phyloP scores from a whole-genome alignment of 192 early-diverging fungal genomes.

The Rhizoclosmatium sp. region DNA sequence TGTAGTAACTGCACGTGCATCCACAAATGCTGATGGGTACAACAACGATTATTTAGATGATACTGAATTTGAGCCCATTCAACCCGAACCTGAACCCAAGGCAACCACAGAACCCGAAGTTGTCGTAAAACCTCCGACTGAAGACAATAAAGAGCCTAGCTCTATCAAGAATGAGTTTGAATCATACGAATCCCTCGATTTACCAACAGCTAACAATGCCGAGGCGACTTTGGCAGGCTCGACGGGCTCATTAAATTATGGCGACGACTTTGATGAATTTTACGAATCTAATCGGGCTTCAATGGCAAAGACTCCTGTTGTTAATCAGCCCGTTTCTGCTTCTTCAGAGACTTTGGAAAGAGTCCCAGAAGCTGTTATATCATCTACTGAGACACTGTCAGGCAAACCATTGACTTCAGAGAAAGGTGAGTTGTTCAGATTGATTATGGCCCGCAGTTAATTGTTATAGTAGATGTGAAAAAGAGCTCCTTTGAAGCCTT shows the following conservation, averaged over 20 bases:
- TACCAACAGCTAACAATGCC: background rate
- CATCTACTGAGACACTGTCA: background rate
- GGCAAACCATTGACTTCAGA: background rate
- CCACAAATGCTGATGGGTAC: background rate
- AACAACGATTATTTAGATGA: background rate
- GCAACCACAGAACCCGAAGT: too few species aligned
- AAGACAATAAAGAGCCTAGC: background rate
- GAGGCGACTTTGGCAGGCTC: background rate
- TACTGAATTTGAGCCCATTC: background rate
- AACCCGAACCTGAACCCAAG: too few species aligned
- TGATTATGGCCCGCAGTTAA: too few species aligned
- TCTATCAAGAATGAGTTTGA: background rate
- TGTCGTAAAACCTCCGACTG: too few species aligned
- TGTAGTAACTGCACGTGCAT: background rate
- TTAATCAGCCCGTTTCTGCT: background rate
- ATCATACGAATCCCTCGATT: background rate
- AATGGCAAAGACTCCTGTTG: background rate
- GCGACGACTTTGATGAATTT: constrained; percentile 24
- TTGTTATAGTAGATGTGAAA: background rate
- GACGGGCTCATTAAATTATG: constrained; percentile 3
- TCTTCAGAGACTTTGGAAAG: background rate
- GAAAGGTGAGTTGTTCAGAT: background rate
- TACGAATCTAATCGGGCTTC: too few species aligned
- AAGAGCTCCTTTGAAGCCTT: background rate
- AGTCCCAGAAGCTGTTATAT: background rate